These are phyloP conservation scores for Collybia mongolica DNA, from an alignment of 768 basidiomycete species.

Conservation along the genomic window DNA sequence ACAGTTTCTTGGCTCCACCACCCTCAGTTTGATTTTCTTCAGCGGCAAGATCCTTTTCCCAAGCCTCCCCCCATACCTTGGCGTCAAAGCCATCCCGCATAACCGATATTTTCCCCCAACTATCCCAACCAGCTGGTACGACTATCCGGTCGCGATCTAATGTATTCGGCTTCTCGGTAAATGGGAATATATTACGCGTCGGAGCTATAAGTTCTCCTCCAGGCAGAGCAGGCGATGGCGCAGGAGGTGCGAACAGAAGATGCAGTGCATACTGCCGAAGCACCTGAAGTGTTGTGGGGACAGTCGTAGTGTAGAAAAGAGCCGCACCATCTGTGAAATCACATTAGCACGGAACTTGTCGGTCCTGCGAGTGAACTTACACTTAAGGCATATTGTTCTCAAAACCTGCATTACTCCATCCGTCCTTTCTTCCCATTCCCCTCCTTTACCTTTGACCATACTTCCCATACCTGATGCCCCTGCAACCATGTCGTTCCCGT, in stretches of 20 bases:
- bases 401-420: constrained; percentile 96
- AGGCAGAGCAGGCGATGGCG: constrained; percentile 60
- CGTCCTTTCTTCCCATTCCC: constrained; percentile 93
- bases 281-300: constrained; percentile 70
- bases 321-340: constrained; percentile 75
- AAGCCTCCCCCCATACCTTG: constrained; percentile 74
- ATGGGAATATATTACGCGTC: constrained; percentile 80
- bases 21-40: constrained; percentile 40
- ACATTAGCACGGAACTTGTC: background rate
- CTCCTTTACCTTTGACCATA: constrained; percentile 90
- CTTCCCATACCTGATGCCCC: constrained; percentile 84
- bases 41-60: constrained; percentile 67
- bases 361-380: constrained; percentile 44
- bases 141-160: constrained; percentile 91
- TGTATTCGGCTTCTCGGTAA: constrained; percentile 84
- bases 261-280: constrained; percentile 86
- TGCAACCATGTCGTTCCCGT: constrained; percentile 66
- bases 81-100: constrained; percentile 91
- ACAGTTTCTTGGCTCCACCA: constrained; percentile 69
- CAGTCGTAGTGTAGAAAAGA: constrained; percentile 86
- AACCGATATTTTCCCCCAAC: constrained; percentile 93
- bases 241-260: constrained; percentile 74
- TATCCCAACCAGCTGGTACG: constrained; percentile 96
- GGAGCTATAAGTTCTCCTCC: constrained; percentile 69
- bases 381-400: constrained; percentile 88